phyloP scores from a whole-genome alignment of 495 filamentous ascomycete genomes.

The Annulohypoxylon nitens region DNA sequence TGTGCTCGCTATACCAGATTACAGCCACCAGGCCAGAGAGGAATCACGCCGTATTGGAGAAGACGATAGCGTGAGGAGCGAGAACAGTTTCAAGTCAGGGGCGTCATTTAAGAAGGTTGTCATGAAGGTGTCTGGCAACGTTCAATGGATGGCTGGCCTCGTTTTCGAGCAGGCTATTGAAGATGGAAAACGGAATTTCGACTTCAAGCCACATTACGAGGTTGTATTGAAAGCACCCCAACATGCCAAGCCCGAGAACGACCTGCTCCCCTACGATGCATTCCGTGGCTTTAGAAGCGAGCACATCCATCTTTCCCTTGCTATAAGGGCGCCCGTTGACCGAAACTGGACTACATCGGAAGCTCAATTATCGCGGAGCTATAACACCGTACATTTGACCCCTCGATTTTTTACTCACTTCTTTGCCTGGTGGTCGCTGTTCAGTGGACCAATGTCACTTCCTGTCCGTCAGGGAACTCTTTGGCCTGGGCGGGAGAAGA shows the following conservation, averaged over 20 bases:
- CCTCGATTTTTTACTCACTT: conserved; percentile 98
- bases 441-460: conserved; percentile 93
- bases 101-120: conserved; percentile 95
- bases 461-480: conserved; percentile 91
- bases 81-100: conserved; percentile 75
- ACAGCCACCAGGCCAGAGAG: conserved; percentile 85
- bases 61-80: conserved; percentile 71
- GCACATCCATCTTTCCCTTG: conserved; percentile 93
- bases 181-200: conserved; percentile 76
- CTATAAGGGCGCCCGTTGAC: conserved; percentile 84
- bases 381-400: conserved; percentile 93
- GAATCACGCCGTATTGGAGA: conserved; percentile 69
- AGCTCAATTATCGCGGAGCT: conserved; percentile 80
- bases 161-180: conserved; percentile 87
- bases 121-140: conserved; percentile 97
- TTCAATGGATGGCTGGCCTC: conserved; percentile 89
- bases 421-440: conserved; percentile 97
- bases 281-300: conserved; percentile 94
- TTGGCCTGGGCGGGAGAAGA: conserved; percentile 92
- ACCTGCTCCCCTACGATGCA: conserved; percentile 81
- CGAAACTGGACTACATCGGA: conserved; percentile 83
- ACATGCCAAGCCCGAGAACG: conserved; percentile 68
- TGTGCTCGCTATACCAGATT: conserved; percentile 92
- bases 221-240: conserved; percentile 86
- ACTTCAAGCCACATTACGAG: conserved; percentile 93